Evolutionary conservation across 345 rosid genomes (phyloP).

Genomic region (Hibiscus syriacus): DNA sequence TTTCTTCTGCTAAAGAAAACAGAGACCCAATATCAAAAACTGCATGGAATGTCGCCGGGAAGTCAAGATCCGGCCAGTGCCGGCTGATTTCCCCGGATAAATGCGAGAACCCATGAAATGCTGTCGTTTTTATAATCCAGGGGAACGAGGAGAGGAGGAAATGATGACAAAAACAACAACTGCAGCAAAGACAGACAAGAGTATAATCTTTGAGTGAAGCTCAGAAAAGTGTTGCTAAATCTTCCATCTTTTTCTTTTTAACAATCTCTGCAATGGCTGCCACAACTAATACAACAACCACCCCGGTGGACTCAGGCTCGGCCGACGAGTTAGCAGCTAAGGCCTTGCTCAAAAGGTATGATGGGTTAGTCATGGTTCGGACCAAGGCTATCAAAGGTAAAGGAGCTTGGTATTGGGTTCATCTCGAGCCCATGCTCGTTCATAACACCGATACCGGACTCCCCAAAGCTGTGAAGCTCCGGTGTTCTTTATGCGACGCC

Average conservation of each 20-base stretch:
- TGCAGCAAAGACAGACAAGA: neutral
- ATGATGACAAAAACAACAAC: slow-evolving; percentile 1
- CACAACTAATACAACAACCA: slow-evolving; percentile 23
- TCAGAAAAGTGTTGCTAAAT: slow-evolving; percentile 4
- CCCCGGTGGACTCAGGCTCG: slow-evolving; percentile 39
- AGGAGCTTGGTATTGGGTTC: slow-evolving; percentile 99
- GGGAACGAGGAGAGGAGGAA: neutral
- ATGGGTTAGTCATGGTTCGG: slow-evolving; percentile 73
- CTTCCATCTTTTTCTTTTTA: neutral
- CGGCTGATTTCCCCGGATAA: slow-evolving; percentile 36
- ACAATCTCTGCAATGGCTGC: slow-evolving; percentile 26
- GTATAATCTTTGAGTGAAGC: slow-evolving; percentile 9
- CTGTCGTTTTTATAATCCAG: neutral
- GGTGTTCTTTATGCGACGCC: slow-evolving; percentile 91
- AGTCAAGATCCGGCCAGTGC: slow-evolving; percentile 30
- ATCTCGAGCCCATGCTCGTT: slow-evolving; percentile 86
- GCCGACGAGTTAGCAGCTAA: slow-evolving; percentile 76
- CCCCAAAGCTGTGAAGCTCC: slow-evolving; percentile 92
- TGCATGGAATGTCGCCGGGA: slow-evolving; percentile 43
- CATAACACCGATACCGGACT: slow-evolving; percentile 85
- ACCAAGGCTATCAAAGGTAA: slow-evolving; percentile 90
- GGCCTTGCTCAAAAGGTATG: slow-evolving; percentile 74
- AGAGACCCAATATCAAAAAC: slow-evolving; percentile 22
- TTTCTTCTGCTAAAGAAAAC: slow-evolving; percentile 15
- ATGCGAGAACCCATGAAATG: slow-evolving; percentile 12